Percentiles rank a stretch among this genome's conserved stretches.
phyloP scores from a whole-genome alignment of 805 yeast species.

The Candida koratica region DNA sequence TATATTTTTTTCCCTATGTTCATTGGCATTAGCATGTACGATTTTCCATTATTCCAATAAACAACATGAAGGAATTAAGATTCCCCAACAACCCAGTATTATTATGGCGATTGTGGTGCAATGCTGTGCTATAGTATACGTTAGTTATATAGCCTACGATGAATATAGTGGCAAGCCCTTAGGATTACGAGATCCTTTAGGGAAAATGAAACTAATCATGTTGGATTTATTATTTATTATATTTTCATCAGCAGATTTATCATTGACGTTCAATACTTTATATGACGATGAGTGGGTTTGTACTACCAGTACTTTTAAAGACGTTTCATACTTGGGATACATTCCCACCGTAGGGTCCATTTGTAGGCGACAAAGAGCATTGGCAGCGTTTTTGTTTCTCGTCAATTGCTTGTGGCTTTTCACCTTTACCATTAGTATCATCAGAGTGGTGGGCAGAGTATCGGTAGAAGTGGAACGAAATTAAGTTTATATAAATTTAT shows the following conservation, averaged over 20 bases:
- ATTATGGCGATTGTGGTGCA: constrained; percentile 90
- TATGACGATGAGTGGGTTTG: constrained; percentile 82
- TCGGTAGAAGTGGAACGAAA: constrained; percentile 10
- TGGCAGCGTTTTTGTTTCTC: constrained; percentile 75
- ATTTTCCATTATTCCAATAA: constrained; percentile 44
- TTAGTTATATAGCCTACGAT: constrained; percentile 79
- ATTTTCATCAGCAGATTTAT: constrained; percentile 80
- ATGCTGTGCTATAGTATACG: constrained; percentile 69
- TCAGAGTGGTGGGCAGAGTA: constrained; percentile 74
- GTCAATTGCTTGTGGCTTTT: constrained; percentile 78
- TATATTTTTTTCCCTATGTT: constrained; percentile 53
- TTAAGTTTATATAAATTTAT: no score
- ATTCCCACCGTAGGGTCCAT: constrained; percentile 44
- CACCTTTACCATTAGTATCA: constrained; percentile 77
- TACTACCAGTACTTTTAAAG: constrained; percentile 21
- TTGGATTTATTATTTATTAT: constrained; percentile 84
- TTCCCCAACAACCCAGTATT: constrained; percentile 81
- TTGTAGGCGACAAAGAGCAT: constrained; percentile 73
- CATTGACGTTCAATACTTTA: constrained; percentile 80
- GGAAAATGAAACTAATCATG: constrained; percentile 75
- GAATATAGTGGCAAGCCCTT: constrained; percentile 90
- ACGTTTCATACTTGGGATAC: constrained; percentile 18
- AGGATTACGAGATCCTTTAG: constrained; percentile 81
- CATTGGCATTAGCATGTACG: constrained; percentile 68
- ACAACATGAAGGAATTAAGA: constrained; percentile 29